A percentile compares a stretch with the other conserved stretches of the same genome.
These are phyloP conservation scores for Aureobasidium lini DNA, from an alignment of 2,329 filamentous ascomycete genomes.

Conservation along the genomic window DNA sequence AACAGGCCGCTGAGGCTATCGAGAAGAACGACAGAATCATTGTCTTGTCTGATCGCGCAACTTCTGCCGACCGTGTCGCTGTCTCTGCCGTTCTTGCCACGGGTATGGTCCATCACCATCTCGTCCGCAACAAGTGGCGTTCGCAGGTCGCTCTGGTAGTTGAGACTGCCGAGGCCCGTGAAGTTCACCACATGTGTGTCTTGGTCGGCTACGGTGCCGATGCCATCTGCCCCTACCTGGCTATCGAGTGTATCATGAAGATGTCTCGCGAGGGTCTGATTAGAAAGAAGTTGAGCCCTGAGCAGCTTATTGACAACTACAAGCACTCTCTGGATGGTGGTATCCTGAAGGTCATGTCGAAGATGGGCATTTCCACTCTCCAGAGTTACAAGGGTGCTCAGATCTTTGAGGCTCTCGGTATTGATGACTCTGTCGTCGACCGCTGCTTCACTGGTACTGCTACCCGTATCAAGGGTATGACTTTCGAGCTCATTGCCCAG, in stretches of 20 bases:
- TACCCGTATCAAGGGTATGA: slow-evolving; percentile 88
- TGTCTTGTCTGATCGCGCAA: slow-evolving; percentile 81
- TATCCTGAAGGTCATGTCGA: slow-evolving; percentile 98
- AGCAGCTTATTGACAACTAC: slow-evolving; percentile 87
- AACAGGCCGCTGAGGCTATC: slow-evolving; percentile 75
- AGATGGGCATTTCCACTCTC: slow-evolving; percentile 97
- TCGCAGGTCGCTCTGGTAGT: slow-evolving; percentile 79
- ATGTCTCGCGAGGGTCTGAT: slow-evolving; percentile 89
- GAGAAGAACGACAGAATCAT: slow-evolving; percentile 78
- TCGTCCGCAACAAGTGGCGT: slow-evolving; percentile 93
- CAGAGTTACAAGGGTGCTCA: slow-evolving; percentile 97
- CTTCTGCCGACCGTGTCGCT: slow-evolving; percentile 71
- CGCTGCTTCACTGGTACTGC: slow-evolving; percentile 92
- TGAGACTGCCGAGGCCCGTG: slow-evolving; percentile 90
- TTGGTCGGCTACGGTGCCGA: slow-evolving; percentile 91
- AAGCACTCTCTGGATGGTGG: slow-evolving; percentile 94
- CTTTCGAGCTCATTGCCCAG: slow-evolving; percentile 86
- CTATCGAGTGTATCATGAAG: slow-evolving; percentile 95
- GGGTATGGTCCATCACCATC: slow-evolving; percentile 89
- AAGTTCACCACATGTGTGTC: slow-evolving; percentile 99
- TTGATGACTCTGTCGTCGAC: slow-evolving; percentile 87
- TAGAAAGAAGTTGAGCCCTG: slow-evolving; percentile 76
- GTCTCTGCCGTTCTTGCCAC: slow-evolving; percentile 83
- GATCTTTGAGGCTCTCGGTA: slow-evolving; percentile 92
- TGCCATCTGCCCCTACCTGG: slow-evolving; percentile 88